Conservation (phyloP, 2,329 filamentous ascomycete genomes). For the Phoma sp. region DNA sequence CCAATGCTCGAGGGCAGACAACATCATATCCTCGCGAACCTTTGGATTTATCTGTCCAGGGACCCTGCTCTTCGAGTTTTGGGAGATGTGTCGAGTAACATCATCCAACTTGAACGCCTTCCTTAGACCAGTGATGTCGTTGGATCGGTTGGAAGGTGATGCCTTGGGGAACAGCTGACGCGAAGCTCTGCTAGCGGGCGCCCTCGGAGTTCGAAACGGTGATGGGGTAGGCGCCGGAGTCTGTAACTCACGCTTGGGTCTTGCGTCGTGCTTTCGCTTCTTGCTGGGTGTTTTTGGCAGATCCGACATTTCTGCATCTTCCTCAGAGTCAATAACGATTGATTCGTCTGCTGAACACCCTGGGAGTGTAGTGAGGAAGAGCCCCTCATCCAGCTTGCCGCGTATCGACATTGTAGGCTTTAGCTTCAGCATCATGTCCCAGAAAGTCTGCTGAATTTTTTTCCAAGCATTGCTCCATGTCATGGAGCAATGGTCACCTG, state of each 20-base stretch:
- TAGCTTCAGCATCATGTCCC: constrained; percentile 44
- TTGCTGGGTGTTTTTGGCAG: constrained; percentile 36
- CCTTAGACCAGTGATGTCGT: constrained; percentile 7
- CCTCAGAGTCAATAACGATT: constrained; percentile 29
- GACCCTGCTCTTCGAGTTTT: constrained; percentile 37
- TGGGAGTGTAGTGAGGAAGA: constrained; percentile 14
- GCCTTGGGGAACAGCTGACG: background rate
- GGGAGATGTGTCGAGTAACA: constrained; percentile 31
- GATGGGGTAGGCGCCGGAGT: constrained; percentile 1
- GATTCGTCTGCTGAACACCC: constrained; percentile 21
- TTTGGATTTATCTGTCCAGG: constrained; percentile 45
- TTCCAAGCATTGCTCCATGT: constrained; percentile 54
- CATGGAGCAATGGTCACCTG: constrained; percentile 54
- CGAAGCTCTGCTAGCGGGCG: background rate
- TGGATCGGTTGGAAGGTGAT: background rate
- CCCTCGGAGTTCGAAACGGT: constrained; percentile 4
- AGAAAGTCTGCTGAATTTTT: constrained; percentile 59
- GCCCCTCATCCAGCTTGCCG: constrained; percentile 20
- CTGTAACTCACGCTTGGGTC: constrained; percentile 11
- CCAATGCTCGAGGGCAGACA: constrained; percentile 40
- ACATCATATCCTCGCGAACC: constrained; percentile 42
- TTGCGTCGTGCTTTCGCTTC: constrained; percentile 32
- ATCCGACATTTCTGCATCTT: background rate
- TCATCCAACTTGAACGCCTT: constrained; percentile 40
- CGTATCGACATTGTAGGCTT: constrained; percentile 33